Conservation (phyloP, 257 asterid genomes). For the Fraxinus pennsylvanica region DNA sequence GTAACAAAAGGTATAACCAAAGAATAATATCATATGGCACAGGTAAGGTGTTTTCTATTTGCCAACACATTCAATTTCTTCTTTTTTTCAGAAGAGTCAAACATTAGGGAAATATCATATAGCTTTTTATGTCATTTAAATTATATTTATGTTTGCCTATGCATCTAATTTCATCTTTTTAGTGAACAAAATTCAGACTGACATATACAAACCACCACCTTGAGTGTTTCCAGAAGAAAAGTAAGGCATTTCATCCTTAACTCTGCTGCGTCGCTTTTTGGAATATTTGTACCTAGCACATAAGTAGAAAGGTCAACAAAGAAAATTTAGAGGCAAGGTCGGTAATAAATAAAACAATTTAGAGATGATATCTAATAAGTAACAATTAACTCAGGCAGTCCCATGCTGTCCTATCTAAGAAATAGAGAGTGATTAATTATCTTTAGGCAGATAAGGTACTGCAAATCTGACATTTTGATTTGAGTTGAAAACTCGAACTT, state of each 20-base stretch:
- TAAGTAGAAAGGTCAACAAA: not conserved
- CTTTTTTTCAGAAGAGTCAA: conserved; percentile 8
- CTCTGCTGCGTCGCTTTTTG: conserved; percentile 74
- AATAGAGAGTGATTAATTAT: not conserved
- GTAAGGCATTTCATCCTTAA: conserved; percentile 65
- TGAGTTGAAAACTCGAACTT: not conserved
- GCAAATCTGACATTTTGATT: not conserved
- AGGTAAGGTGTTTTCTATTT: not conserved
- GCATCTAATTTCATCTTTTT: not conserved
- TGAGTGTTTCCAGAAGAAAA: conserved; percentile 64
- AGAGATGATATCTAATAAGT: not conserved
- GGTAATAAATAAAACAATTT: not conserved
- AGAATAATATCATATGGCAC: conserved; percentile 18
- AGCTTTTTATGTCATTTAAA: not conserved
- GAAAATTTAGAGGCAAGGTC: not conserved
- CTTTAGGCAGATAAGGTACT: not conserved
- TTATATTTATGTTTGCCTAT: not conserved
- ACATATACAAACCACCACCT: conserved; percentile 48
- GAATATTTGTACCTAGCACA: conserved; percentile 66
- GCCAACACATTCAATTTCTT: not conserved
- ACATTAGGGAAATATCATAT: conserved; percentile 7
- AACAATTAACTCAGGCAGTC: not conserved
- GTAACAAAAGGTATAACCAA: not conserved
- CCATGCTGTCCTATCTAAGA: not conserved
- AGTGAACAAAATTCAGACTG: not conserved